Conservation (phyloP, 148 eudicot species). For the Amaranthus hypochondriacus region DNA sequence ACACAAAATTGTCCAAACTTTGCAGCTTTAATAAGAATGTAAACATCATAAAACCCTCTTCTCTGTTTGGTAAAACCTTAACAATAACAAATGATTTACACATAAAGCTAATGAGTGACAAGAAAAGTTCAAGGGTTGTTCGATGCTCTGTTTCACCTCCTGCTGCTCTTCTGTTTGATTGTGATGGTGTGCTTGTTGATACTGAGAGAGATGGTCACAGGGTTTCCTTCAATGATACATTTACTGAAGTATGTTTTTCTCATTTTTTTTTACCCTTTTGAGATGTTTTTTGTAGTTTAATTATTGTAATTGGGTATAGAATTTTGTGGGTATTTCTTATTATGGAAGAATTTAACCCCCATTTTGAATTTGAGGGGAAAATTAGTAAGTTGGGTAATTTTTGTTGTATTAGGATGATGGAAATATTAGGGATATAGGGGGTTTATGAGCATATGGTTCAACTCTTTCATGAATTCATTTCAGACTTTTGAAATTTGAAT, state of each 20-base stretch:
- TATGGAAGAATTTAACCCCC: neutral
- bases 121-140: conserved; percentile 8
- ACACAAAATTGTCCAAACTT: conserved; percentile 12
- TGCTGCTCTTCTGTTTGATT: conserved; percentile 81
- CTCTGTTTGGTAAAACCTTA: conserved; percentile 22
- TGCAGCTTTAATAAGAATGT: conserved; percentile 6
- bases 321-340: neutral
- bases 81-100: conserved; percentile 3
- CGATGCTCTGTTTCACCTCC: conserved; percentile 44
- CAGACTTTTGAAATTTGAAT: conserved; percentile 18
- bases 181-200: conserved; percentile 97
- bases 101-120: neutral
- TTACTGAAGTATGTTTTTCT: conserved; percentile 53
- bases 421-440: neutral
- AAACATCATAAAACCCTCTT: conserved; percentile 15
- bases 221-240: conserved; percentile 90
- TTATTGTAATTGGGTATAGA: neutral
- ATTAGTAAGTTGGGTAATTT: neutral
- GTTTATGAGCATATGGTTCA: conserved; percentile 14
- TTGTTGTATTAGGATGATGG: neutral
- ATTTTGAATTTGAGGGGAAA: neutral
- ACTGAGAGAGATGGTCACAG: conserved; percentile 97
- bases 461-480: conserved; percentile 18
- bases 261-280: neutral
- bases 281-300: neutral